Evolutionary conservation across 2,329 filamentous ascomycete species (phyloP), one percentile per base, ranked within the genome.

Genomic region (Akanthomyces dipterigenus): DNA sequence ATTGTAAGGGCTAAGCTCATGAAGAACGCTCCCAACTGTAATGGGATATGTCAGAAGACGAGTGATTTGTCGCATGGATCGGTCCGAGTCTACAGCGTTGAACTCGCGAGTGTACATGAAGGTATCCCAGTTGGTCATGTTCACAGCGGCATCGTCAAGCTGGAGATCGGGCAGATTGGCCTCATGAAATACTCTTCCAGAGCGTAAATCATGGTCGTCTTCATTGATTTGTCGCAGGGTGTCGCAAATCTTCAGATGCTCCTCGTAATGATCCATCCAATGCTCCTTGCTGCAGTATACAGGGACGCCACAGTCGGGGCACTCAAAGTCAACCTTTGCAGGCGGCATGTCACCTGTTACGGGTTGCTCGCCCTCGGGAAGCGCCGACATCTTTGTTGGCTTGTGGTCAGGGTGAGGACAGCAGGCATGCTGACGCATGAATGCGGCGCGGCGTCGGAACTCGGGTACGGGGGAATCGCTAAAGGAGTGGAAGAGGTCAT

Each of bases 121-220:
- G 0, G 95, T 98, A 74, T 99, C 95, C 95, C 95, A 99, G 74
- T 96, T 99, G 48, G 89, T 96, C 89, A 99, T 93, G 76, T 99
- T 99, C 66, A 97, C 86, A 66, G 95, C 82, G 38, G 92, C 90
- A 73, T 97, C 93, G 66, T 97, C 93, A 72, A 97, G 87, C 77
- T 97, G 93, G 60, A 88, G 82, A 16, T 89, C 90, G 0, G 95
- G 92, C 71, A 96, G 96, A 64, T 93, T 87, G 70, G 96, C 98
- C 74, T 99, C 96, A 16, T 90, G 88, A 75, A 99, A 99, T 74
- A 91, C 89, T 31, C 95, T 85, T 3, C 95, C 95, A 20, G 91
- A 96, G 55, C 89, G 83, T 66, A 99, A 77, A 73, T 99, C 95
- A 71, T 99, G 96, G 68, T 99, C 95, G 71, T 99, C 95, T 77